A percentile compares a stretch with the other conserved stretches of the same genome.
Evolutionary conservation across 306 rosid species (phyloP).

Genomic region (Nissolia schottii): DNA sequence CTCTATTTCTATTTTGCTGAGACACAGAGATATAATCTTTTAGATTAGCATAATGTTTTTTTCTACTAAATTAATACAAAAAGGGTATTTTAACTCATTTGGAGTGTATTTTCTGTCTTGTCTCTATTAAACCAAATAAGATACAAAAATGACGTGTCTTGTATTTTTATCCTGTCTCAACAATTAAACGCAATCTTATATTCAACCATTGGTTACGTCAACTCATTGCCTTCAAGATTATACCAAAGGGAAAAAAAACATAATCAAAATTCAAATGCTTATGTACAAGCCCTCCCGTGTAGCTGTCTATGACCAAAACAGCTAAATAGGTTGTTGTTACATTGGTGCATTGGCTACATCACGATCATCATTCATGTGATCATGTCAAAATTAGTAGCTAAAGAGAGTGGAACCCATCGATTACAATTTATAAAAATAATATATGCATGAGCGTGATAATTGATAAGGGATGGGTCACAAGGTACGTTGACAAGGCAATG

Average conservation of each 20-base stretch:
- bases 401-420: neutral
- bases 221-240: neutral
- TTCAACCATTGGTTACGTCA: neutral
- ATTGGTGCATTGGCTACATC: neutral
- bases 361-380: neutral
- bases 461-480: neutral
- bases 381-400: neutral
- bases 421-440: neutral
- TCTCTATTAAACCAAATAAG: too few species aligned
- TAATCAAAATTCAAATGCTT: conserved; percentile 2
- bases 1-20: too few species aligned
- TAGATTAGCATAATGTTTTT: too few species aligned
- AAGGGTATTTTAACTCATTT: too few species aligned
- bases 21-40: too few species aligned
- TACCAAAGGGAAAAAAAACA: neutral
- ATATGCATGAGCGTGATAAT: conserved; percentile 5
- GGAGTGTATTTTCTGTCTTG: too few species aligned
- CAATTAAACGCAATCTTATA: too few species aligned
- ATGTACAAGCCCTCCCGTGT: neutral
- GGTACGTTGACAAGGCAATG: conserved; percentile 1
- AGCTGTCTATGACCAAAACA: neutral
- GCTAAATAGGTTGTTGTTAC: neutral
- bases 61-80: too few species aligned
- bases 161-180: too few species aligned
- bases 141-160: too few species aligned